Evolutionary conservation across 2,329 filamentous ascomycete species (phyloP).

Genomic region (Sclerotinia borealis): DNA sequence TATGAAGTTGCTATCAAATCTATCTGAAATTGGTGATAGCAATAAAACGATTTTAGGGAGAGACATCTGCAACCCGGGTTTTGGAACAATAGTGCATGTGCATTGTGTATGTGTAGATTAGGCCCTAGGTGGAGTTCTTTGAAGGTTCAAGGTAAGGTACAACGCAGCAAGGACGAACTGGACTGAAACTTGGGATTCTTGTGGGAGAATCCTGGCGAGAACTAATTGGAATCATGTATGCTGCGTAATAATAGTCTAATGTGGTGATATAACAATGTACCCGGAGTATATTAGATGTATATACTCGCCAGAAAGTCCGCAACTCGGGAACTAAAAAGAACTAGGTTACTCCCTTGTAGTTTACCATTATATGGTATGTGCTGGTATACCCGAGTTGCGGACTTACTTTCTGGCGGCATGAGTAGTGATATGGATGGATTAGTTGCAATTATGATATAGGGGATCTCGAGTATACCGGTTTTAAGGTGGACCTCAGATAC

Average conservation of each 20-base stretch:
- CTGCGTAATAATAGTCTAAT: background rate
- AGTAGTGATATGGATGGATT: background rate
- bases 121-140: background rate
- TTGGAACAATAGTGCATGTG: background rate
- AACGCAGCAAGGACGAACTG: background rate
- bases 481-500: background rate
- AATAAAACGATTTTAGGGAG: background rate
- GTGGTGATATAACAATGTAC: background rate
- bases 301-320: too few species aligned
- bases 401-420: too few species aligned
- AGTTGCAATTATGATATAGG: background rate
- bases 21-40: background rate
- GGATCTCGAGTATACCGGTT: background rate
- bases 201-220: background rate
- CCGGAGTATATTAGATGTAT: background rate
- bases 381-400: too few species aligned
- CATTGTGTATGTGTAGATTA: background rate
- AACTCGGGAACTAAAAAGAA: too few species aligned
- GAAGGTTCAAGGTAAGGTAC: background rate
- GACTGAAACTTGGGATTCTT: constrained; percentile 4
- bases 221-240: background rate
- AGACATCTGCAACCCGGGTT: background rate
- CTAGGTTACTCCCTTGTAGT: too few species aligned
- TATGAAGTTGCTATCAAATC: background rate
- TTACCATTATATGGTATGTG: too few species aligned